phyloP scores from a whole-genome alignment of 2,329 filamentous ascomycete species.

The Aspergillus fumigatus region DNA sequence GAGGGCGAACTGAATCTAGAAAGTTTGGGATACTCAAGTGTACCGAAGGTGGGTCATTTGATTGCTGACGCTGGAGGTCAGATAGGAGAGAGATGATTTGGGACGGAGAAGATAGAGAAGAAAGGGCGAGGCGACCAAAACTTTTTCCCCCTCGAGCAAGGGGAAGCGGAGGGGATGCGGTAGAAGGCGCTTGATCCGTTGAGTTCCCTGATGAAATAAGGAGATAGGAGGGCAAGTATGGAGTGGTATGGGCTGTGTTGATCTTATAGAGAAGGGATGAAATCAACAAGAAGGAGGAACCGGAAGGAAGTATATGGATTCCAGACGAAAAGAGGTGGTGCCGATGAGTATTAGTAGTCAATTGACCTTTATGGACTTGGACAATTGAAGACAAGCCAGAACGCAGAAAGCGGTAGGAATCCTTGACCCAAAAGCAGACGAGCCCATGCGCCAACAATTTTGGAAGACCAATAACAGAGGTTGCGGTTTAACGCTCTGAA shows the following conservation, averaged over 20 bases:
- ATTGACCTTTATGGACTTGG: not conserved
- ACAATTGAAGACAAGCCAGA: not conserved
- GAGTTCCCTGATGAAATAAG: constrained; percentile 1
- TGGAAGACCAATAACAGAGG: not conserved
- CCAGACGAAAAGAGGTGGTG: not conserved
- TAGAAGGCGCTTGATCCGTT: not conserved
- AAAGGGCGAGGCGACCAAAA: constrained; percentile 5
- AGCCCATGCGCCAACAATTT: not conserved
- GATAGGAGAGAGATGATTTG: not conserved
- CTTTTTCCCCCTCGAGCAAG: constrained; percentile 20
- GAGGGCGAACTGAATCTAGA: constrained; percentile 4
- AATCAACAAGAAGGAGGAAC: not conserved
- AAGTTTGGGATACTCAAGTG: constrained; percentile 6
- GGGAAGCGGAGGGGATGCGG: constrained; percentile 2
- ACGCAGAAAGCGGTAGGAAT: not conserved
- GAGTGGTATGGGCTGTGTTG: not conserved
- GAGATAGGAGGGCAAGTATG: constrained; percentile 3
- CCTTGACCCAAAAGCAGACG: not conserved
- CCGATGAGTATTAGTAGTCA: not conserved
- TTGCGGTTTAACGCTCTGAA: not conserved
- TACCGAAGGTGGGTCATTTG: constrained; percentile 14
- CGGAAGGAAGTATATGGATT: not conserved
- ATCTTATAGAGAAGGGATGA: not conserved
- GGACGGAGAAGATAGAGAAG: constrained; percentile 1
- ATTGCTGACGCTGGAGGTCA: not conserved